Base-by-base conservation (phyloP, 768 basidiomycete species). In the Amanita subjunquillea region DNA sequence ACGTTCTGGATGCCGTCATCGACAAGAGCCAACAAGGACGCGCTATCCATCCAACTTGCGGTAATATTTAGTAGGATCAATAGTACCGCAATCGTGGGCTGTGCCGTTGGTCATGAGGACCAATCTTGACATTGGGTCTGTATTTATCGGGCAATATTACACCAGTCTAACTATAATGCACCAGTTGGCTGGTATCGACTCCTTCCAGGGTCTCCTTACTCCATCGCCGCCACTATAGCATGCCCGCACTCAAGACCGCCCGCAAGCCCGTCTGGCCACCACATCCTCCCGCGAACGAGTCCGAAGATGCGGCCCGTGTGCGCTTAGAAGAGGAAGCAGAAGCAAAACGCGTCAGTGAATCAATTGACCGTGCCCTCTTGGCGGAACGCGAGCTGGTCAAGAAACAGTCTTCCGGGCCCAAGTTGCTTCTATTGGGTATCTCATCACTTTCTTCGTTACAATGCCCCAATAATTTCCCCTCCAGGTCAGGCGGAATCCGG, bases 401-500 rank as follows among this genome's bases (percentile, higher is more conserved):
- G 53, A 75, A 70, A 58, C 65, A 58, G 55, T 61, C 59, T 25
- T 60, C 65, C 20, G 69, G 71, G 12, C 70, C 73, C 17, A 79
- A 76, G 61, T 71, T 83, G 13, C 67, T 85, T 22, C 67, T 85
- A 39, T 69, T 83, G 37, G 83, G 82, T 82, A 41, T 45, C 77
- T 60, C 8, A 40, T 17, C 29, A 2, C 17, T 25, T 9, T 15
- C 22, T 13, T 22, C 41, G 15, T 42, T n/a, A 32, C 23, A 12
- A 9, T 39, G 2, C 22, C 29, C 17, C 12, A 29, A 23, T n/a
- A 15, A 34, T 43, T 51, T 25, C 38, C 23, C 51, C 40, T 43
- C 29, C 54, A 83, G 81, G 82, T 45, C 83, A 83, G 63, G 78
- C 82, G 30, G 82, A 83, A 66, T 79, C 80, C 5, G 83, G 83